A percentile compares a stretch with the other conserved stretches of the same genome.
These are phyloP conservation scores for Trypethelium eluteriae DNA, from an alignment of 495 filamentous ascomycete species.

Conservation along the genomic window DNA sequence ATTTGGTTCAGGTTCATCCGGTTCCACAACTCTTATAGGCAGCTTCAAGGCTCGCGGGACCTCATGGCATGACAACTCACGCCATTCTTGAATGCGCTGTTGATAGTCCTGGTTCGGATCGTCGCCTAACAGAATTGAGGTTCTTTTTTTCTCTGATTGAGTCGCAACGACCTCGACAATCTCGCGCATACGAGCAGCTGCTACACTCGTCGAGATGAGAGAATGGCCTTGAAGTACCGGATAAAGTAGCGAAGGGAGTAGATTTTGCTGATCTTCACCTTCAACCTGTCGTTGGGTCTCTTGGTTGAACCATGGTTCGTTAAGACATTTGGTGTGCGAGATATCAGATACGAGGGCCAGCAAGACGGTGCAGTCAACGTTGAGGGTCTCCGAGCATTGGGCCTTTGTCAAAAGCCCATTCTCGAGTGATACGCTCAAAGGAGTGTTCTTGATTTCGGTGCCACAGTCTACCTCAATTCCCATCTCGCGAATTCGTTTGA, in stretches of 20 bases:
- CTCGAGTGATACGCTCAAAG: neutral
- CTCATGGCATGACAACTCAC: slow-evolving; percentile 44
- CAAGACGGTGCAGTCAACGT: slow-evolving; percentile 68
- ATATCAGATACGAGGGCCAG: slow-evolving; percentile 66
- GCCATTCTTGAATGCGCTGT: slow-evolving; percentile 38
- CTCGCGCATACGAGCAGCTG: slow-evolving; percentile 55
- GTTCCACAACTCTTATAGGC: slow-evolving; percentile 45
- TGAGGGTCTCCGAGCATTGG: slow-evolving; percentile 48
- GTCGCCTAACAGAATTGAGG: slow-evolving; percentile 46
- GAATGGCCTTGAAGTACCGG: slow-evolving; percentile 48
- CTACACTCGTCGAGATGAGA: slow-evolving; percentile 57
- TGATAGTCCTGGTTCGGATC: slow-evolving; percentile 26
- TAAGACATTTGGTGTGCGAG: slow-evolving; percentile 48
- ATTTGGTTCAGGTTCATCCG: slow-evolving; percentile 10
- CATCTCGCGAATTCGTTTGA: slow-evolving; percentile 42
- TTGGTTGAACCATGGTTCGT: slow-evolving; percentile 43
- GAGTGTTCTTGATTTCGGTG: neutral
- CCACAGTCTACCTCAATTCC: neutral
- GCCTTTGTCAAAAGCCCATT: neutral
- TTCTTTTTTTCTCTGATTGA: slow-evolving; percentile 50
- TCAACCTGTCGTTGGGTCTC: slow-evolving; percentile 59
- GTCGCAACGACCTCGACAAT: slow-evolving; percentile 63
- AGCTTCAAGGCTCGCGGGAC: slow-evolving; percentile 45
- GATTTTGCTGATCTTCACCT: slow-evolving; percentile 51
- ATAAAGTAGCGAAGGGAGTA: slow-evolving; percentile 56